Evolutionary conservation across 2,329 filamentous ascomycete genomes (phyloP), one percentile per base, ranked within the genome.

Genomic region (Coccinonectria pachysandricola): DNA sequence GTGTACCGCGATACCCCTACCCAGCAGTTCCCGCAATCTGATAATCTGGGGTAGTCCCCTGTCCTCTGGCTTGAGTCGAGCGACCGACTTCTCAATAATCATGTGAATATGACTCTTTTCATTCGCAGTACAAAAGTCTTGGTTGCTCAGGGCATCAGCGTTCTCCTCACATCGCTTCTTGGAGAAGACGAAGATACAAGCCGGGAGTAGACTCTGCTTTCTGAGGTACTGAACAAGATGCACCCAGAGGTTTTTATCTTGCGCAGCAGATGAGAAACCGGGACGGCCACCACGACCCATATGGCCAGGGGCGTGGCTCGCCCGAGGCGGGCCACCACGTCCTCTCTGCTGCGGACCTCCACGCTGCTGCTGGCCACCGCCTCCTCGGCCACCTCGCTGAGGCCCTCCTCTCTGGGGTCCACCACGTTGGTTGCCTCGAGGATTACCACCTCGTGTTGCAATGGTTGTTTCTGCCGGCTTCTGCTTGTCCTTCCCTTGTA

Each of bases 41-140:
- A 87, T 71, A 37, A 98, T 95, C 49, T 98, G 91, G 2, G 91
- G 91, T n/a, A 98, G 64, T 2, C 75, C 62, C 27, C 91, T 69
- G 49, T 98, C 91, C 49, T 96, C 91, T 1, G 80, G 79, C 49
- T 92, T 94, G 27, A 98, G 61, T 27, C 91, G 74, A 15, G 88
- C 86, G 32, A 98, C 74, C 0, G 91, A 96, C 52, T 85, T 92
- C 53, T 96, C 86, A 40, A 98, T 86, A 18, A 86, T 88, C 82
- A 96, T 95, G 52, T 98, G 88, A 31, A 93, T 92, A 23, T 84
- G 79, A 44, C 91, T 98, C 68, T 95, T 96, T 59, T 98, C 91
- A 3, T 78, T 71, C 1, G 87, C 85, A 5, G 81, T 95, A 50
- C 82, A 92, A 48, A 93, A 96, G 49, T 98, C 91, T 40, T 94